phyloP scores from a whole-genome alignment of 2,329 filamentous ascomycete genomes.

The Paramyrothecium roridum region DNA sequence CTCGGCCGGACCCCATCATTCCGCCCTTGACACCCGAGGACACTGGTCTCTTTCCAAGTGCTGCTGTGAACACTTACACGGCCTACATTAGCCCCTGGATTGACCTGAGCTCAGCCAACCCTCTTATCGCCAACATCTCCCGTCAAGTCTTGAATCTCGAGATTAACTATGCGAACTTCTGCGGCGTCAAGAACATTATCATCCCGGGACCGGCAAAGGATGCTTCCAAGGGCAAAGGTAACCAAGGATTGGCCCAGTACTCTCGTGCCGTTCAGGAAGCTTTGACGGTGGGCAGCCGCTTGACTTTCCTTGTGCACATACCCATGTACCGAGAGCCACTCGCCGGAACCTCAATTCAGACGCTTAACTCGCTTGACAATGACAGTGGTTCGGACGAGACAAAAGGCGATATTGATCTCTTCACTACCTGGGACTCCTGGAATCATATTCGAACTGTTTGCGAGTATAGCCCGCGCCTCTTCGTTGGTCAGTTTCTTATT shows the following conservation, averaged over 20 bases:
- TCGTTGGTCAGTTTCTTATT: constrained; percentile 66
- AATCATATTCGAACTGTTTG: constrained; percentile 81
- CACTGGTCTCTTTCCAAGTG: constrained; percentile 67
- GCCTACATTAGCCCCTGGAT: constrained; percentile 89
- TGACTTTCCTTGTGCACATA: constrained; percentile 77
- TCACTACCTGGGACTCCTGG: constrained; percentile 91
- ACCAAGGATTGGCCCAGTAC: constrained; percentile 66
- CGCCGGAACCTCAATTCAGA: constrained; percentile 47
- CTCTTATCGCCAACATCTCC: constrained; percentile 80
- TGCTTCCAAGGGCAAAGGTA: constrained; percentile 46
- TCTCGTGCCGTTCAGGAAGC: constrained; percentile 81
- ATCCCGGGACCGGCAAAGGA: constrained; percentile 73
- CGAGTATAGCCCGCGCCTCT: constrained; percentile 78
- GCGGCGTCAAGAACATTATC: constrained; percentile 79
- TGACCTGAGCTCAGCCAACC: constrained; percentile 79
- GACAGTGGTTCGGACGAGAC: constrained; percentile 26
- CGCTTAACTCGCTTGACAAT: constrained; percentile 43
- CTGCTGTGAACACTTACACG: constrained; percentile 69
- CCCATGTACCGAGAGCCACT: constrained; percentile 77
- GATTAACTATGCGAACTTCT: constrained; percentile 93
- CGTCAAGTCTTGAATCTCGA: constrained; percentile 88
- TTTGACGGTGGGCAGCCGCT: constrained; percentile 68
- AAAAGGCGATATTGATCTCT: constrained; percentile 60
- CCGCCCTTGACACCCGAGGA: constrained; percentile 76
- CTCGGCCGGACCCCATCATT: constrained; percentile 54